Percentiles rank a stretch among this genome's conserved stretches.
Conservation (phyloP, 306 rosid species). For the Sechiopsis laciniata region DNA sequence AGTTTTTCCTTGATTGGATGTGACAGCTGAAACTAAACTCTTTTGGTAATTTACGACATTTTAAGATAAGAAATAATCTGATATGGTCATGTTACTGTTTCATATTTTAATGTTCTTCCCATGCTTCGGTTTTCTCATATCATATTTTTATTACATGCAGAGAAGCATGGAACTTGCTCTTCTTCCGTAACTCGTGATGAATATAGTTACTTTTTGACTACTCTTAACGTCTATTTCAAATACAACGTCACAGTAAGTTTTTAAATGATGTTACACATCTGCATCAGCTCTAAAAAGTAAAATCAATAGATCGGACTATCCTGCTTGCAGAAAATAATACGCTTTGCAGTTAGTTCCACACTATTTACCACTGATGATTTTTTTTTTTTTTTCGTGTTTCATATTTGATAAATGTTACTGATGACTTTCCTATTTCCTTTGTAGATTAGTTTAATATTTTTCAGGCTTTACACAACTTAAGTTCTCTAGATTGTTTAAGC, state of each 20-base stretch:
- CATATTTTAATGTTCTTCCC: conserved; percentile 1
- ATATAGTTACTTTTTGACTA: conserved; percentile 62
- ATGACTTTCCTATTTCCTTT: background rate
- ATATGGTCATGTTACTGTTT: background rate
- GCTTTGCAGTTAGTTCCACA: background rate
- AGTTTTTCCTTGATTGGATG: conserved; percentile 5
- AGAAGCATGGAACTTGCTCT: conserved; percentile 93
- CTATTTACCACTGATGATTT: background rate
- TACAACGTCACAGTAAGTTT: conserved; percentile 86
- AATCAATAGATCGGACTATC: background rate
- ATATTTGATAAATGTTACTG: background rate
- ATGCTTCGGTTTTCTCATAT: background rate
- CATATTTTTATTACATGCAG: conserved; percentile 43
- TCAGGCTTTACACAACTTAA: background rate
- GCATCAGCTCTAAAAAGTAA: background rate
- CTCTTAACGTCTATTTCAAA: conserved; percentile 68
- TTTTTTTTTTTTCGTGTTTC: background rate
- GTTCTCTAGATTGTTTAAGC: background rate
- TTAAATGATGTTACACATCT: conserved; percentile 9
- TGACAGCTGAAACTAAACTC: background rate
- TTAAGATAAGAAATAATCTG: background rate
- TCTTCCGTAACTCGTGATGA: conserved; percentile 62
- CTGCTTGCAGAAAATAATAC: background rate
- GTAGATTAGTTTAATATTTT: background rate
- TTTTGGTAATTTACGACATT: background rate